Evolutionary conservation across 495 filamentous ascomycete species (phyloP), one percentile per base, ranked within the genome.

Genomic region (Hyaloscypha finlandica): DNA sequence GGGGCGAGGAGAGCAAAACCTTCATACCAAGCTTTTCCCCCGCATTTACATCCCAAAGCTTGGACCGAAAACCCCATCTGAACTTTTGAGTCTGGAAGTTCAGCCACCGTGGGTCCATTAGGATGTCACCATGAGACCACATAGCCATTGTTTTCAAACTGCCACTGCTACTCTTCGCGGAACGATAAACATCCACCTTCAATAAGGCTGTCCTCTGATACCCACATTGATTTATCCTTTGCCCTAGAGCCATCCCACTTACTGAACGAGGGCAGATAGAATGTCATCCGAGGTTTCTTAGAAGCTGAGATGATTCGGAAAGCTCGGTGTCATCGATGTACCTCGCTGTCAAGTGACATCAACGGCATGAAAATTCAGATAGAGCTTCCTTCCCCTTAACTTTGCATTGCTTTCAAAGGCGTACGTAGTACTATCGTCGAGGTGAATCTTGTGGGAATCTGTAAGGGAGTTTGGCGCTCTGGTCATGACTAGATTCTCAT

Each of bases 91-190:
- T 29, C 32, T 59, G 56, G 29, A n/a, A n/a, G 30, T 59, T 20
- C 6, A 8, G 25, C 31, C 29, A 59, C 56, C 11, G 20, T n/a
- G 20, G 8, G 53, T n/a, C 9, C 5, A 55, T 9, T 6, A 55
- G n/a, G 56, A 59, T 59, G 56, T 59, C 56, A 59, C 32, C 56
- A 59, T 59, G 56, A 37, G 32, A 59, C 56, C 56, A 6, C 56
- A 29, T 59, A 9, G 19, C 56, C 19, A n/a, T 32, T 32, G 56
- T 59, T 59, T 59, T 30, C 56, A 32, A 20, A 25, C 30, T 31
- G 29, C 56, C 56, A 37, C 56, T 29, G 32, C 32, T 31, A 6
- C 56, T 59, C 8, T 14, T n/a, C 20, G 56, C 25, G 32, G 25
- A 32, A 32, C 19, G 56, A 59, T 59, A 59, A 59, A 59, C 56